A percentile compares a stretch with the other conserved stretches of the same genome.
Conservation (phyloP, 331 rosid genomes). For the Stylosanthes scabra region DNA sequence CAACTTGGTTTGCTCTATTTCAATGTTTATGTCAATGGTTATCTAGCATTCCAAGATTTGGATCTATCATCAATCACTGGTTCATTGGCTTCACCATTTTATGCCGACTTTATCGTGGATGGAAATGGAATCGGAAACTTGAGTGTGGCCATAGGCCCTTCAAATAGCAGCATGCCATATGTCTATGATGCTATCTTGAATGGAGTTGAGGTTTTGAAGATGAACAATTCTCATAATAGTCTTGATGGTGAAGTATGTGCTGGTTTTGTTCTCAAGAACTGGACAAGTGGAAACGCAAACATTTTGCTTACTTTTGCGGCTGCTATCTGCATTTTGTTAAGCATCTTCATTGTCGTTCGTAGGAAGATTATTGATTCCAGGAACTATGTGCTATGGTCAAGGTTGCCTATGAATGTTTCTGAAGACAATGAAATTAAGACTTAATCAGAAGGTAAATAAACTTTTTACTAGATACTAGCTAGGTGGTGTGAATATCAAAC, state of each 20-base stretch:
- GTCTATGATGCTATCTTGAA: slow-evolving; percentile 73
- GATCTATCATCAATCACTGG: slow-evolving; percentile 61
- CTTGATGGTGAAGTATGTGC: slow-evolving; percentile 75
- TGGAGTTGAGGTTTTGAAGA: slow-evolving; percentile 85
- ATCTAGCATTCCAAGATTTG: slow-evolving; percentile 60
- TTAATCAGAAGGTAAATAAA: slow-evolving; percentile 37
- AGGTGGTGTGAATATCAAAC: neutral
- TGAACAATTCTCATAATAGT: slow-evolving; percentile 73
- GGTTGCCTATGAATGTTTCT: slow-evolving; percentile 61
- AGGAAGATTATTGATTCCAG: slow-evolving; percentile 54
- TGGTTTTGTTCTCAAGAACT: slow-evolving; percentile 51
- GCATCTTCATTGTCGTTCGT: slow-evolving; percentile 55
- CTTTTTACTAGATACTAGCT: neutral
- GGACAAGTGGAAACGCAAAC: slow-evolving; percentile 52
- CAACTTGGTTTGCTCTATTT: slow-evolving; percentile 70
- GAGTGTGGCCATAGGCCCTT: slow-evolving; percentile 66
- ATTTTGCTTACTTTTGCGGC: slow-evolving; percentile 65
- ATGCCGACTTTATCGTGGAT: slow-evolving; percentile 77
- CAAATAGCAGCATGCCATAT: slow-evolving; percentile 47
- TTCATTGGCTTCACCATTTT: slow-evolving; percentile 71
- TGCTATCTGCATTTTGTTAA: slow-evolving; percentile 60
- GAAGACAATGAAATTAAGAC: slow-evolving; percentile 40
- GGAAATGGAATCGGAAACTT: slow-evolving; percentile 48
- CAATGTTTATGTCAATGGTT: slow-evolving; percentile 82
- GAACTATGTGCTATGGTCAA: slow-evolving; percentile 68